Percentiles rank a stretch among this genome's conserved stretches.
These are phyloP conservation scores for Craspedostauros australis DNA, from an alignment of 108 stramenopile species.

Conservation along the genomic window DNA sequence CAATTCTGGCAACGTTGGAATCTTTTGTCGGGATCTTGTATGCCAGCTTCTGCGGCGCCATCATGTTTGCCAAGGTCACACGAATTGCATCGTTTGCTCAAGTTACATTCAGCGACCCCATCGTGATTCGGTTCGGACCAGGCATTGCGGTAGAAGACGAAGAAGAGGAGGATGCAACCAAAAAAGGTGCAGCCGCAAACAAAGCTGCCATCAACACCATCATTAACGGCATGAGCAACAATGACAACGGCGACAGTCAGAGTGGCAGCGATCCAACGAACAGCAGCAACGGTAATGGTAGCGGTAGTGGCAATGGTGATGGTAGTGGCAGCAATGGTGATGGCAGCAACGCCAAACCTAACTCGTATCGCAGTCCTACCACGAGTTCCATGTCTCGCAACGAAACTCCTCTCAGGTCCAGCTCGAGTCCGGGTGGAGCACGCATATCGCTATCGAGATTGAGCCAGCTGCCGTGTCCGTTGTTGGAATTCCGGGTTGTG, in stretches of 20 bases:
- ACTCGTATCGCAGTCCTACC: no score
- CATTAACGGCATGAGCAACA: no score
- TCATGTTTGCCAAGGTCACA: conserved; percentile 71
- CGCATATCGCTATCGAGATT: no score
- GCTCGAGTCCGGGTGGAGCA: no score
- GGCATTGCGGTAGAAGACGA: conserved; percentile 27
- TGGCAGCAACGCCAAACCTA: no score
- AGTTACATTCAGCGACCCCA: conserved; percentile 48
- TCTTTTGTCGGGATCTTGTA: conserved; percentile 64
- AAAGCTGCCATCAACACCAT: background rate
- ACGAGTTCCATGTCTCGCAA: no score
- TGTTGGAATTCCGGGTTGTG: conserved; percentile 64
- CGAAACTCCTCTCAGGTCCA: no score
- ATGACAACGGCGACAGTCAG: no score
- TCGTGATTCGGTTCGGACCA: conserved; percentile 49
- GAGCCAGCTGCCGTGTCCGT: conserved; percentile 42
- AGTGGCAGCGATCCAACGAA: no score
- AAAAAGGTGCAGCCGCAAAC: conserved; percentile 1
- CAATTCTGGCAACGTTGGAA: conserved; percentile 45
- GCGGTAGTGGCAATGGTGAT: no score
- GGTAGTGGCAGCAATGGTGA: no score
- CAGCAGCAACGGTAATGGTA: no score
- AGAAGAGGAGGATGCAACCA: conserved; percentile 4
- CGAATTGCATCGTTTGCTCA: conserved; percentile 50
- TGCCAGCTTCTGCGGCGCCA: conserved; percentile 54